Conservation (phyloP, 164 flowering plant species). For the Magnolia changhungtana region DNA sequence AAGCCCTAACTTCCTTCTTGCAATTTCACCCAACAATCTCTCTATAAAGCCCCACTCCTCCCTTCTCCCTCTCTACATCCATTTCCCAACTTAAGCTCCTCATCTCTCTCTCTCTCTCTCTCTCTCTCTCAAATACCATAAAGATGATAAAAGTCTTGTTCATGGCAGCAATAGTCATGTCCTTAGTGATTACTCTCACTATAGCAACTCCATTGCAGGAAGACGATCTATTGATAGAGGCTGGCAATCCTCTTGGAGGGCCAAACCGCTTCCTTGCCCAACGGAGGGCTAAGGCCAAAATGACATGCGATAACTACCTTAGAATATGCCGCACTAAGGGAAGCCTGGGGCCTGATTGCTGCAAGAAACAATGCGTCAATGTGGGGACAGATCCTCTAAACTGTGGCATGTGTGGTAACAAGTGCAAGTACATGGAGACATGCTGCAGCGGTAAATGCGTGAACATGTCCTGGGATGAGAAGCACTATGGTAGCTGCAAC, state of each 20-base stretch:
- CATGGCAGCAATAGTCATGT: not conserved
- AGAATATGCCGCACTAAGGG: conserved; percentile 20
- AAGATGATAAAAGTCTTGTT: conserved; percentile 1
- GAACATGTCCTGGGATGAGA: conserved; percentile 14
- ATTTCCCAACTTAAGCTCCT: not conserved
- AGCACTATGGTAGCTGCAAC: conserved; percentile 27
- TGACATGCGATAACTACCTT: conserved; percentile 19
- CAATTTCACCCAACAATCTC: not conserved
- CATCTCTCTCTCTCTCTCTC: not conserved
- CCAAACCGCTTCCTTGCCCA: conserved; percentile 6
- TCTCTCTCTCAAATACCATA: not conserved
- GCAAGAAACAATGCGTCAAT: conserved; percentile 29
- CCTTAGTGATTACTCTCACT: not conserved
- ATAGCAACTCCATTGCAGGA: not conserved
- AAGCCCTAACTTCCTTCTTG: too few species aligned
- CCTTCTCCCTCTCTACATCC: not conserved
- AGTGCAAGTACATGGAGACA: conserved; percentile 24
- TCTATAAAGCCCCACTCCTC: not conserved
- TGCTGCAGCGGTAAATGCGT: conserved; percentile 34
- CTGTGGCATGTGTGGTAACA: conserved; percentile 35
- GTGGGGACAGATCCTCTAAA: conserved; percentile 18
- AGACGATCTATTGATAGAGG: not conserved
- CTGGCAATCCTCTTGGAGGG: not conserved
- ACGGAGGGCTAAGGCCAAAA: not conserved
- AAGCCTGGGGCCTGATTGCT: conserved; percentile 29